Conservation (phyloP, 176 grass and related monocot species). For the Carex pumila region DNA sequence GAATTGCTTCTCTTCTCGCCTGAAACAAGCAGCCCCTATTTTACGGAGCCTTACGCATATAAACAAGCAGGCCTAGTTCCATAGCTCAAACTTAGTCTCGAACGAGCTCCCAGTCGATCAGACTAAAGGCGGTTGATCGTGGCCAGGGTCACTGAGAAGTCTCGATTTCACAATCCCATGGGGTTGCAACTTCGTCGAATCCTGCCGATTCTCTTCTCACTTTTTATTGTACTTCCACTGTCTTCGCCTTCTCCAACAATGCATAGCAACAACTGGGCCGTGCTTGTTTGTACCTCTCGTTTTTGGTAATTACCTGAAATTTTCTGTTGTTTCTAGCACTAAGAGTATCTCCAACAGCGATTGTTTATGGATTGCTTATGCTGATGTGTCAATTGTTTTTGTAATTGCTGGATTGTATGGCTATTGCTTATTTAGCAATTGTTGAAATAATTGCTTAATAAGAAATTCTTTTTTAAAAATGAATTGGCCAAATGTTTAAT, state of each 20-base stretch:
- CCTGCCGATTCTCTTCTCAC: background rate
- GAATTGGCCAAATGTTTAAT: too few relatives aligned
- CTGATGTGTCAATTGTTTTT: too few relatives aligned
- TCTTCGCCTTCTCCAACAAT: constrained; percentile 35
- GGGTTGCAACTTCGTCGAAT: background rate
- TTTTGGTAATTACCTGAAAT: constrained; percentile 53
- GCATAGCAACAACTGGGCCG: constrained; percentile 99
- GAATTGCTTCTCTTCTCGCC: too few relatives aligned
- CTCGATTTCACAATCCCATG: background rate
- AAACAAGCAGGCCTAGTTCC: too few relatives aligned
- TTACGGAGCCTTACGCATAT: too few relatives aligned
- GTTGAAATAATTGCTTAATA: too few relatives aligned
- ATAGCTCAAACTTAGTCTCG: background rate
- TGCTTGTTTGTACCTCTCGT: constrained; percentile 86
- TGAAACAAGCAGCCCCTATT: too few relatives aligned
- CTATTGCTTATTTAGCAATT: too few relatives aligned
- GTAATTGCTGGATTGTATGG: too few relatives aligned
- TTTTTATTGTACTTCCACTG: background rate
- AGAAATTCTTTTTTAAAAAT: too few relatives aligned
- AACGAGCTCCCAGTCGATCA: background rate
- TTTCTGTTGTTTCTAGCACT: background rate
- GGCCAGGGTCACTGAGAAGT: background rate
- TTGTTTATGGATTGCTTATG: too few relatives aligned
- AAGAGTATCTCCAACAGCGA: too few relatives aligned
- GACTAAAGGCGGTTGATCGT: background rate